A percentile compares a stretch with the other conserved stretches of the same genome.
These are phyloP conservation scores for Vaccinium macrocarpon DNA, from an alignment of 148 eudicot genomes.

Conservation along the genomic window DNA sequence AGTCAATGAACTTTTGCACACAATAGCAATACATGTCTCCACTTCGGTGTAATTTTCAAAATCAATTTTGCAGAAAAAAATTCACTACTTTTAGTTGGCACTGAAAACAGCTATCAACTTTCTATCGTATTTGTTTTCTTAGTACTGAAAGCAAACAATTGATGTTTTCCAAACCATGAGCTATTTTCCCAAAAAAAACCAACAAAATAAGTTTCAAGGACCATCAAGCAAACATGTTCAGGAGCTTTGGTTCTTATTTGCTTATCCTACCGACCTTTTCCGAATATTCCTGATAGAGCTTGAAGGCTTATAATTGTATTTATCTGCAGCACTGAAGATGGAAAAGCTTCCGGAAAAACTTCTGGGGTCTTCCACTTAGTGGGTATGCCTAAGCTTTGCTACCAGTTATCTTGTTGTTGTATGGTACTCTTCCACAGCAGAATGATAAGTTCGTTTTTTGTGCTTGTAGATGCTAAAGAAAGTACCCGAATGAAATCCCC, in stretches of 20 bases:
- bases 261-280: not conserved
- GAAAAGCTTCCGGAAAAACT: slow-evolving; percentile 39
- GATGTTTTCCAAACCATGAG: not conserved
- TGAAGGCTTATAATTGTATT: slow-evolving; percentile 11
- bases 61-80: not conserved
- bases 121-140: not conserved
- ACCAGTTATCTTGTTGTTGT: slow-evolving; percentile 13
- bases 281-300: not conserved
- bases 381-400: slow-evolving; percentile 41
- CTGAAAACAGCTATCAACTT: not conserved
- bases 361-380: slow-evolving; percentile 49
- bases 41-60: not conserved
- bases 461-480: slow-evolving; percentile 48
- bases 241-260: slow-evolving; percentile 5
- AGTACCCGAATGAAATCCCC: slow-evolving; percentile 38
- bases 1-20: slow-evolving; percentile 13
- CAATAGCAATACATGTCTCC: not conserved
- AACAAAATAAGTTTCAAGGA: not conserved
- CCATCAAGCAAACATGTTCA: not conserved
- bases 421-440: slow-evolving; percentile 5
- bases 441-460: slow-evolving; percentile 11
- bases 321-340: slow-evolving; percentile 53
- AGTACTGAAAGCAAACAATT: not conserved
- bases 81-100: not conserved
- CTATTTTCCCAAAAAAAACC: not conserved